Conservation (phyloP, 2,329 filamentous ascomycete genomes). For the Aspergillus sp. region DNA sequence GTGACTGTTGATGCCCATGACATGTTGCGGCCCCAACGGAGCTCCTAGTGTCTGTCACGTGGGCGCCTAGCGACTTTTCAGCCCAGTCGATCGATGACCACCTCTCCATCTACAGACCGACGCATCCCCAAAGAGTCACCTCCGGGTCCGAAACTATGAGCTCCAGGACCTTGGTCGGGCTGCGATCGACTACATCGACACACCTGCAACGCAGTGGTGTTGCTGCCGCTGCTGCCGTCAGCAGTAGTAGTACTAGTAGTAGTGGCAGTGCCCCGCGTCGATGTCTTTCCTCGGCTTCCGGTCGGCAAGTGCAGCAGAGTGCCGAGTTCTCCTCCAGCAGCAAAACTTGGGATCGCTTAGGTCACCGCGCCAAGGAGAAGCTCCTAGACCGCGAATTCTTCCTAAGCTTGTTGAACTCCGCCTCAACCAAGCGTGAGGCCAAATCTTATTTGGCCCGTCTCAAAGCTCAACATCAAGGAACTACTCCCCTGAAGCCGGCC, state of each 20-base stretch:
- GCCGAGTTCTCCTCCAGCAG: constrained; percentile 36
- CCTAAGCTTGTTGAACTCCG: constrained; percentile 81
- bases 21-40: too few species aligned
- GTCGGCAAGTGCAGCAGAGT: constrained; percentile 28
- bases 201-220: constrained; percentile 23
- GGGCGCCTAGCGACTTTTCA: too few species aligned
- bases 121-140: constrained; percentile 5
- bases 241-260: background rate
- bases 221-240: background rate
- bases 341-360: constrained; percentile 34
- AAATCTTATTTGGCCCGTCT: constrained; percentile 90
- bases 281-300: constrained; percentile 21
- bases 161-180: constrained; percentile 35
- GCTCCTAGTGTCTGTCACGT: too few species aligned
- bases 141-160: constrained; percentile 36
- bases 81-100: too few species aligned
- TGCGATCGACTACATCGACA: constrained; percentile 32
- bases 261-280: constrained; percentile 11
- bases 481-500: constrained; percentile 36
- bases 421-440: constrained; percentile 89
- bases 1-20: too few species aligned
- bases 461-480: constrained; percentile 48
- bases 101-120: too few species aligned
- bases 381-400: constrained; percentile 67
- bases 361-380: constrained; percentile 47